Conservation (phyloP, 129 eudicot genomes). For the Erigeron canadensis region DNA sequence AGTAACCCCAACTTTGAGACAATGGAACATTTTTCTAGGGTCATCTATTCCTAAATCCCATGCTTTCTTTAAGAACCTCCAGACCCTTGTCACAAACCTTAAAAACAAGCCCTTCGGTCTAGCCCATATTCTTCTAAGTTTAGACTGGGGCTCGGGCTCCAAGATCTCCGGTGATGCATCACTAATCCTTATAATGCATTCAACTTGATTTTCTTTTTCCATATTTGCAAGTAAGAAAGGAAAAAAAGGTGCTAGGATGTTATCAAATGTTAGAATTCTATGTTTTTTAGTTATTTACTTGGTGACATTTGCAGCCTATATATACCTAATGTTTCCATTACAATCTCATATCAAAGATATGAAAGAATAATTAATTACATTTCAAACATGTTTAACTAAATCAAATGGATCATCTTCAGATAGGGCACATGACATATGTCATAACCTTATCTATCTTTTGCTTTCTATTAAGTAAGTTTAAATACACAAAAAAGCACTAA, state of each 20-base stretch:
- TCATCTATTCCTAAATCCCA: conserved; percentile 57
- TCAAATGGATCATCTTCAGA: conserved; percentile 7
- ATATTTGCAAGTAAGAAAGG: neutral
- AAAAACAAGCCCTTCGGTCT: conserved; percentile 24
- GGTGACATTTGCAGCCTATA: neutral
- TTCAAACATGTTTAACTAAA: conserved; percentile 1
- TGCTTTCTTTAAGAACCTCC: conserved; percentile 33
- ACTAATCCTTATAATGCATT: conserved; percentile 41
- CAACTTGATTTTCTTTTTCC: conserved; percentile 25
- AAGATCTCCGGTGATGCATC: conserved; percentile 18
- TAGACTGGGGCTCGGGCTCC: neutral
- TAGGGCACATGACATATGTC: conserved; percentile 6
- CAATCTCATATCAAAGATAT: neutral
- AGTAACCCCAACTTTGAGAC: conserved; percentile 51
- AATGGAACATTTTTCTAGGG: conserved; percentile 51
- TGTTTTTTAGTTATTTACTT: neutral
- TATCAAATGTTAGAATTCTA: neutral
- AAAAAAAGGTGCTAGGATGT: neutral
- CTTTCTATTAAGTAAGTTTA: neutral
- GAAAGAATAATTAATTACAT: conserved; percentile 13
- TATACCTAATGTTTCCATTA: neutral
- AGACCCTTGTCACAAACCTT: conserved; percentile 3
- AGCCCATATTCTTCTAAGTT: conserved; percentile 9
- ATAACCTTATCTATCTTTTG: conserved; percentile 17
- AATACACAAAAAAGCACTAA: neutral